phyloP scores from a whole-genome alignment of 179 eudicot species.

The Silene noctiflora region DNA sequence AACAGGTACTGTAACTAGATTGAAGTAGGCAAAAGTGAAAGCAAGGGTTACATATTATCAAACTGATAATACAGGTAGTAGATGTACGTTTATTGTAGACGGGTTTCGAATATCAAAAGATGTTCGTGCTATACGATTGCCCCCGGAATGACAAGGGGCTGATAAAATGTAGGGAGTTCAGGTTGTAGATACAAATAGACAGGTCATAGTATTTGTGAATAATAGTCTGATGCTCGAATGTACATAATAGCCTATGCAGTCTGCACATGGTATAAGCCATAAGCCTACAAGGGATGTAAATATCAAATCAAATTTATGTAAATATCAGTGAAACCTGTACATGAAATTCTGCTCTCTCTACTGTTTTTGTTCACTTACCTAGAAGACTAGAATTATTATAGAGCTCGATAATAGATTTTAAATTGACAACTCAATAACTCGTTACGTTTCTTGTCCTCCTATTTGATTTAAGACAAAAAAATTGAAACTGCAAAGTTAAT shows the following conservation, averaged over 20 bases:
- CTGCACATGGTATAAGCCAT: constrained; percentile 11
- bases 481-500: too few relatives aligned
- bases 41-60: constrained; percentile 9
- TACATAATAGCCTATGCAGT: neutral
- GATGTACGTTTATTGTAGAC: constrained; percentile 15
- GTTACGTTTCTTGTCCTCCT: too few relatives aligned
- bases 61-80: neutral
- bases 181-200: constrained; percentile 15
- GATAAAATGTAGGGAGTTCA: constrained; percentile 11
- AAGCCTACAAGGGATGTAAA: constrained; percentile 1
- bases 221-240: constrained; percentile 14
- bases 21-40: constrained; percentile 17
- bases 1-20: constrained; percentile 33
- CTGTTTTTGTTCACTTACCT: neutral
- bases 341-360: neutral
- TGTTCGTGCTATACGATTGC: constrained; percentile 3
- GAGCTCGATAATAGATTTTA: too few relatives aligned
- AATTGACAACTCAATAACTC: too few relatives aligned
- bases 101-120: neutral
- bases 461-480: too few relatives aligned
- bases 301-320: neutral
- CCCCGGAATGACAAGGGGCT: constrained; percentile 15
- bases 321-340: constrained; percentile 6
- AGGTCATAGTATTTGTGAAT: constrained; percentile 19
- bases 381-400: too few relatives aligned